Conservation (phyloP, 805 yeast genomes). For the Suhomyces kilbournensis region DNA sequence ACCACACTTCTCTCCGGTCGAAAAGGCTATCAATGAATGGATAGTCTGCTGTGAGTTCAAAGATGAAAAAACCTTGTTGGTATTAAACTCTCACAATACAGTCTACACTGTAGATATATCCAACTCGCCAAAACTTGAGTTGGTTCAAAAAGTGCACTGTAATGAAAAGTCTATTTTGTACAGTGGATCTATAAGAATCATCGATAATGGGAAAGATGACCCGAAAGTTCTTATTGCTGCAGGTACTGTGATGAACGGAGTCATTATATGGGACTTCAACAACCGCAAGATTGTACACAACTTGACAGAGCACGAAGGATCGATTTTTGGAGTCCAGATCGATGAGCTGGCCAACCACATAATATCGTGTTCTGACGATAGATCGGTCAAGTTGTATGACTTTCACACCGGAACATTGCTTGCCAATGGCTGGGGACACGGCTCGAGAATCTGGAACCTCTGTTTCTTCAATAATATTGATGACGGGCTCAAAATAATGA, state of each 20-base stretch:
- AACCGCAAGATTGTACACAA: slow-evolving; percentile 45
- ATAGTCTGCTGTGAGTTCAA: slow-evolving; percentile 59
- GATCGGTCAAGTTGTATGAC: slow-evolving; percentile 80
- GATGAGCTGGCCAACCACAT: slow-evolving; percentile 54
- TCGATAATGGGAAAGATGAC: slow-evolving; percentile 33
- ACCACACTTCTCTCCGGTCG: slow-evolving; percentile 32
- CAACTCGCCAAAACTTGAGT: slow-evolving; percentile 8
- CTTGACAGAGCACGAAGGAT: slow-evolving; percentile 81
- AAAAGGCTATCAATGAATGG: slow-evolving; percentile 74
- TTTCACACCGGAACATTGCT: slow-evolving; percentile 52
- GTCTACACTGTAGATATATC: slow-evolving; percentile 39
- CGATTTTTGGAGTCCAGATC: slow-evolving; percentile 77
- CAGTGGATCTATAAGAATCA: slow-evolving; percentile 69
- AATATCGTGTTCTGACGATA: slow-evolving; percentile 89
- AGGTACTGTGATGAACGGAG: slow-evolving; percentile 92
- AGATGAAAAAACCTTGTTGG: slow-evolving; percentile 30
- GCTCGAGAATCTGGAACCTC: slow-evolving; percentile 80
- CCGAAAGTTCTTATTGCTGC: slow-evolving; percentile 60
- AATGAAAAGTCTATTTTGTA: slow-evolving; percentile 80
- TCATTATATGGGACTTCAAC: slow-evolving; percentile 67
- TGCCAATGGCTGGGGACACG: slow-evolving; percentile 95
- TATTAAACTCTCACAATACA: slow-evolving; percentile 80
- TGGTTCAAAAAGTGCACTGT: slow-evolving; percentile 40
- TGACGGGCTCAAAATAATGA: slow-evolving; percentile 43
- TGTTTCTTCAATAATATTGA: slow-evolving; percentile 17